Conservation (phyloP, 164 flowering plant genomes). For the Euptelea pleiosperma region DNA sequence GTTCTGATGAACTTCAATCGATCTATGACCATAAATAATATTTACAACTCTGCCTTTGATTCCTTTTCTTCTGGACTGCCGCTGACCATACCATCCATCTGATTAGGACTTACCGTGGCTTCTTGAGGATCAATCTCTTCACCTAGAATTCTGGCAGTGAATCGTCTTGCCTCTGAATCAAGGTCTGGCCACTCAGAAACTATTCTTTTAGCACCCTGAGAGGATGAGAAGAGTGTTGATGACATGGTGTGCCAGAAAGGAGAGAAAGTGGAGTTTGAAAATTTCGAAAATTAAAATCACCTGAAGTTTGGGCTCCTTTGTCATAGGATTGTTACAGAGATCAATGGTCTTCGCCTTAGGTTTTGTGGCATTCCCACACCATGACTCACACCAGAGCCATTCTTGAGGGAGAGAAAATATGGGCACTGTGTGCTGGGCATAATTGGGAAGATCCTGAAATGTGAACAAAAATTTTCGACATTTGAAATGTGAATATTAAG, state of each 20-base stretch:
- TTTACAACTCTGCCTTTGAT: slow-evolving; percentile 62
- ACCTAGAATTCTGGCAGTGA: slow-evolving; percentile 71
- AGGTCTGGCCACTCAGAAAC: slow-evolving; percentile 89
- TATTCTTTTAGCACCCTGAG: slow-evolving; percentile 90
- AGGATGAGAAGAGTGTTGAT: slow-evolving; percentile 2
- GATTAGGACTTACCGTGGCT: slow-evolving; percentile 18
- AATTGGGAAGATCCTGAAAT: slow-evolving; percentile 95
- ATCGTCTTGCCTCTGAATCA: slow-evolving; percentile 71
- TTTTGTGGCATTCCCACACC: slow-evolving; percentile 95
- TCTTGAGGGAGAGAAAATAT: slow-evolving; percentile 95
- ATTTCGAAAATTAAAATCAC: too few species aligned
- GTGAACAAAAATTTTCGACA: not conserved
- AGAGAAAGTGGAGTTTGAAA: too few species aligned
- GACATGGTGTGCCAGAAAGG: not conserved
- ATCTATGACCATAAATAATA: not conserved
- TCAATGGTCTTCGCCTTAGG: slow-evolving; percentile 89
- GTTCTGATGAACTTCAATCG: not conserved
- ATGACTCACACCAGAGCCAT: slow-evolving; percentile 99
- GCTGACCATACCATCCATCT: slow-evolving; percentile 9
- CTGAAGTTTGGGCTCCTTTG: slow-evolving; percentile 99
- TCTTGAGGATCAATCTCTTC: slow-evolving; percentile 51
- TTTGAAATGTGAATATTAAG: not conserved
- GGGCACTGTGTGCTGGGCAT: slow-evolving; percentile 92
- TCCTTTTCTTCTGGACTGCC: slow-evolving; percentile 40
- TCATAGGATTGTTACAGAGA: slow-evolving; percentile 99